Percentiles rank a stretch among this genome's conserved stretches.
Evolutionary conservation across 352 stramenopile genomes (phyloP).

Genomic region (Thraustotheca clavata): DNA sequence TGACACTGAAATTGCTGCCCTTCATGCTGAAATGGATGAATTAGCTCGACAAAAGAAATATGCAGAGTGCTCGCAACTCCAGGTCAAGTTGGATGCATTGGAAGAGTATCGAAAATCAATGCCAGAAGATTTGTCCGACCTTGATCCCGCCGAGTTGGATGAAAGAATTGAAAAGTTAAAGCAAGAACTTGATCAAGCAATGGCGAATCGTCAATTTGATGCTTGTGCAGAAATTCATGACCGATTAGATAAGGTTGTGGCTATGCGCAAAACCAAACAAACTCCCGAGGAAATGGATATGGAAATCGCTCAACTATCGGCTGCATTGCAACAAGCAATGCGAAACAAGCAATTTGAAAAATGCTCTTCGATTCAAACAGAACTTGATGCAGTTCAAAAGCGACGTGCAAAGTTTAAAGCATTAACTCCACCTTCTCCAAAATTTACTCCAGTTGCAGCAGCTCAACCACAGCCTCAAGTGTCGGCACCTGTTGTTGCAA

Average conservation of each 20-base stretch:
- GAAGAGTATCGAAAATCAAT: slow-evolving; percentile 64
- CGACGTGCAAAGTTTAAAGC: slow-evolving; percentile 24
- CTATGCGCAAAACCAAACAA: slow-evolving; percentile 77
- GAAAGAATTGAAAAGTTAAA: slow-evolving; percentile 68
- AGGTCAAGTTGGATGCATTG: slow-evolving; percentile 72
- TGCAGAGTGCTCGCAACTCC: slow-evolving; percentile 62
- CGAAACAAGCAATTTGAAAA: slow-evolving; percentile 81
- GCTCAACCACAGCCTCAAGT: neutral
- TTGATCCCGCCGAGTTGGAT: slow-evolving; percentile 74
- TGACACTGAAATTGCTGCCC: slow-evolving; percentile 60
- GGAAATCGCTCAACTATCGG: slow-evolving; percentile 66
- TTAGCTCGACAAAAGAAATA: slow-evolving; percentile 74
- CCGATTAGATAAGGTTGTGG: slow-evolving; percentile 56
- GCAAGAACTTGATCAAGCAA: slow-evolving; percentile 54
- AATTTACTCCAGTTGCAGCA: neutral
- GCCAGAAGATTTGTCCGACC: slow-evolving; percentile 80
- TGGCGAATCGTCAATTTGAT: slow-evolving; percentile 71
- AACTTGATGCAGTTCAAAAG: slow-evolving; percentile 75
- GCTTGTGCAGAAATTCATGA: slow-evolving; percentile 62
- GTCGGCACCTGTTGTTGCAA: neutral
- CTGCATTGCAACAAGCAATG: slow-evolving; percentile 56
- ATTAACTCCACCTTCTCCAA: neutral
- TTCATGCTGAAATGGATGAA: slow-evolving; percentile 71
- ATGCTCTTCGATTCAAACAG: slow-evolving; percentile 72
- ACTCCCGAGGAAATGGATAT: slow-evolving; percentile 73